A percentile compares a stretch with the other conserved stretches of the same genome.
These are phyloP conservation scores for Talaromyces sp. DNA, from an alignment of 2,329 filamentous ascomycete genomes.

Conservation along the genomic window DNA sequence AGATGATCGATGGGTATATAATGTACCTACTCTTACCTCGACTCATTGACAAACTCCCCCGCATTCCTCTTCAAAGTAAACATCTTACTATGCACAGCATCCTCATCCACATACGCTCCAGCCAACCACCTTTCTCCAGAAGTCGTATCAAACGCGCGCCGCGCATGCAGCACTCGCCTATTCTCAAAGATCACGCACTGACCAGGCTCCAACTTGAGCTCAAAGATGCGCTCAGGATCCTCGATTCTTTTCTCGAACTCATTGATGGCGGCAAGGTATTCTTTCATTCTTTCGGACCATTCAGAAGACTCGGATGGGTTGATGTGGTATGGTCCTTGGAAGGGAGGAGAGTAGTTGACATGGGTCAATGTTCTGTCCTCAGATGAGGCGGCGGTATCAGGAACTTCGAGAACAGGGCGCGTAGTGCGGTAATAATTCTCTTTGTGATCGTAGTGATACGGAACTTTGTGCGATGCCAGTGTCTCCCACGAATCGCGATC, in stretches of 20 bases:
- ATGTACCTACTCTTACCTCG: too few relatives aligned
- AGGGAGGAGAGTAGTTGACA: conserved; percentile 74
- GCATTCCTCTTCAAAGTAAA: conserved; percentile 13
- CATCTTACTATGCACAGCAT: conserved; percentile 48
- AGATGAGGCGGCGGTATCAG: not conserved
- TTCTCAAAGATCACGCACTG: conserved; percentile 96
- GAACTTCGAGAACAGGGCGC: conserved; percentile 54
- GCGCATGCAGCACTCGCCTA: conserved; percentile 75
- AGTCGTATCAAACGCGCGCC: conserved; percentile 65
- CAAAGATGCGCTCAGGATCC: conserved; percentile 56
- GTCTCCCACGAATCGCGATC: conserved; percentile 21
- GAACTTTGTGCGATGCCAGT: conserved; percentile 48
- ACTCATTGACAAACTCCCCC: not conserved
- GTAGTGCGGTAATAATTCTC: conserved; percentile 60
- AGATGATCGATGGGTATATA: too few relatives aligned
- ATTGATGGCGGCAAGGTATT: conserved; percentile 44
- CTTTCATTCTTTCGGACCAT: conserved; percentile 25
- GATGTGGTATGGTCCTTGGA: conserved; percentile 59
- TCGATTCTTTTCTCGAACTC: conserved; percentile 63
- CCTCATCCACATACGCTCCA: conserved; percentile 74
- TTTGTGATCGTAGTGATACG: conserved; percentile 67
- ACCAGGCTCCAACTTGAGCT: conserved; percentile 71
- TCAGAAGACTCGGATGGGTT: not conserved
- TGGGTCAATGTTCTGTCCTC: conserved; percentile 21
- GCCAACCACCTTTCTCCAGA: conserved; percentile 75